Base-by-base conservation (phyloP, 306 rosid genomes). In the Phaseolus lunatus region DNA sequence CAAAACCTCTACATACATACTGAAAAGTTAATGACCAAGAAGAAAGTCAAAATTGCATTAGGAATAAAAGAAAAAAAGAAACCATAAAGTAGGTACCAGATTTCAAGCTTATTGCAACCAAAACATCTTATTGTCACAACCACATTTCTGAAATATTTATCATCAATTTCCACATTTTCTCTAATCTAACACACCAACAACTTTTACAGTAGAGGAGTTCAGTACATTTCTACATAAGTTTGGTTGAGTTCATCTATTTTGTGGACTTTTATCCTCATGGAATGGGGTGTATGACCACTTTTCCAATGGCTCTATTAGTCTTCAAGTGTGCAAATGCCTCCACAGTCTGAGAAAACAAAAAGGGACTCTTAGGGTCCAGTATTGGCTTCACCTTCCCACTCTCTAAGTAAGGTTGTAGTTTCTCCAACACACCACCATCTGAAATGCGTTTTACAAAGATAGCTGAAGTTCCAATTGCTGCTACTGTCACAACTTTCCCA, bases 351-450 rank as follows among this genome's bases (percentile, higher is more conserved):
- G 93, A 81, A 81, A 93, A 93, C 5, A 90, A 83, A 65, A 88
- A 88, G 1, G 89, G 91, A 19, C 90, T 24, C 69, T 91, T 89
- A 13, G 96, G 89, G 15, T 93, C 94, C 14, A 93, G 37, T 19
- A 93, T 12, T 13, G 97, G 83, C 86, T 82, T 90, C 88, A 90
- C 88, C 80, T 89, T 87, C 23, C 92, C 94, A 83, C 84, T 87
- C 73, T 89, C 90, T 52, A 89, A 71, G 70, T 83, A 82, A 14
- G 92, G 87, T 22, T 63, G 31, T 16, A 86, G 83, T 37, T 87
- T 89, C 87, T 91, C 90, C 48, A 91, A 84, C 1, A 72, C n/a
- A 13, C 72, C 27, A 13, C 76, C 89, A 15, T 73, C 85, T 3
- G 91, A 85, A 27, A 78, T 81, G 8, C 81, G 77, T 2, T 0